These are phyloP conservation scores for Haplosporangium sp. DNA, from an alignment of 371 early-diverging fungal genomes.

Conservation along the genomic window DNA sequence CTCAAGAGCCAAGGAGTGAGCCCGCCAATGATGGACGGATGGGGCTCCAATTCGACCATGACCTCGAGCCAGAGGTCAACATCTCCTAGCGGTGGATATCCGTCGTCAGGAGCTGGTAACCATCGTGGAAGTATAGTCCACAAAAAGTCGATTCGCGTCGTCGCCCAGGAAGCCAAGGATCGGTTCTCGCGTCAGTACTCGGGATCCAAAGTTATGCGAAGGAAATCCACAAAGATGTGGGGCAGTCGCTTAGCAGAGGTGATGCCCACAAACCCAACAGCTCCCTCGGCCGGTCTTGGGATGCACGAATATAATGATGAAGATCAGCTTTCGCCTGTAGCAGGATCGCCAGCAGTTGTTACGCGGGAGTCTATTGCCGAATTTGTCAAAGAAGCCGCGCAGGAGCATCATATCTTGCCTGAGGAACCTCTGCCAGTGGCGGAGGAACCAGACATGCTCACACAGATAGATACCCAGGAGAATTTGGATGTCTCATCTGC, in stretches of 20 bases:
- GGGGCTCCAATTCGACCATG: constrained; percentile 54
- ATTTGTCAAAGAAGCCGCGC: constrained; percentile 43
- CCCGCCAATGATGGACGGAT: constrained; percentile 42
- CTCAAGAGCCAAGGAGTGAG: constrained; percentile 34
- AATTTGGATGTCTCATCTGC: neutral
- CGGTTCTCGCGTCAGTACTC: constrained; percentile 56
- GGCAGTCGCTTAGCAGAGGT: constrained; percentile 68
- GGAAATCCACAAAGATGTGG: constrained; percentile 76
- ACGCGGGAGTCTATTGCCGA: constrained; percentile 38
- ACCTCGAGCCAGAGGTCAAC: constrained; percentile 23
- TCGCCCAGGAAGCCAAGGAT: constrained; percentile 66
- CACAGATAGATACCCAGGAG: constrained; percentile 9
- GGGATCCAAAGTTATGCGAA: constrained; percentile 56
- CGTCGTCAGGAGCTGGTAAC: neutral
- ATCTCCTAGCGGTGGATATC: constrained; percentile 20
- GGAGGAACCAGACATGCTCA: neutral
- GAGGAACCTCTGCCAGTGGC: constrained; percentile 2
- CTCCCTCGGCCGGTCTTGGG: constrained; percentile 31
- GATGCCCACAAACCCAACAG: constrained; percentile 61
- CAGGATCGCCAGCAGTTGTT: constrained; percentile 39
- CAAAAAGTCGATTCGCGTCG: constrained; percentile 71
- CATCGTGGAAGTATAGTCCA: constrained; percentile 56
- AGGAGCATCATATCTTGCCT: constrained; percentile 42
- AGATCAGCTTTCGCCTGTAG: constrained; percentile 33
- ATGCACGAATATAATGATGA: constrained; percentile 36